phyloP scores from a whole-genome alignment of 164 flowering plant genomes.

The Piper betle region DNA sequence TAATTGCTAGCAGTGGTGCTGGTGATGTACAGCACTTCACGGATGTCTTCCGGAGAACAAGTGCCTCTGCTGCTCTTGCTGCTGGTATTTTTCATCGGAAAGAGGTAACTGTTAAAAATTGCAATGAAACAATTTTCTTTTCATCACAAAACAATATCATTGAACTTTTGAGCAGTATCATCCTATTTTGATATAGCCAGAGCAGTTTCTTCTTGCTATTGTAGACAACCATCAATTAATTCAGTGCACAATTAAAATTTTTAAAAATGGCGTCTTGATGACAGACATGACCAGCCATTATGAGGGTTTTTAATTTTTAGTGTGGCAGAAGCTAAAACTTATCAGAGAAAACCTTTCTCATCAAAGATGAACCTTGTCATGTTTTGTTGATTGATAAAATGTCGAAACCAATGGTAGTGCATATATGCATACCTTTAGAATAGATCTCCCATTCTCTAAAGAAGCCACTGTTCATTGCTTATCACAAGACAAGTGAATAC shows the following conservation, averaged over 20 bases:
- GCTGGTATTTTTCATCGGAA: conserved; percentile 96
- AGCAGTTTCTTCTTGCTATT: too few species aligned
- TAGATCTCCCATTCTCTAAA: too few species aligned
- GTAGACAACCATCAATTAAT: too few species aligned
- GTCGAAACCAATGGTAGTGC: too few species aligned
- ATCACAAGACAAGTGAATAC: too few species aligned
- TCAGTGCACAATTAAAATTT: background rate
- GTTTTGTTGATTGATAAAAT: background rate
- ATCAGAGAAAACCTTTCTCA: background rate
- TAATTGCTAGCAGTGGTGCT: conserved; percentile 98
- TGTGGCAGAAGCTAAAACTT: background rate
- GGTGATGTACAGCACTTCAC: conserved; percentile 80
- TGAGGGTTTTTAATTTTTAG: background rate
- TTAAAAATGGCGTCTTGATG: background rate
- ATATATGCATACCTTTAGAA: too few species aligned
- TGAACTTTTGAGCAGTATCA: too few species aligned
- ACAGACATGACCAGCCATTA: background rate
- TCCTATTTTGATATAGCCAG: too few species aligned
- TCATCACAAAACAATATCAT: background rate
- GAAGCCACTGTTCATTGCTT: too few species aligned
- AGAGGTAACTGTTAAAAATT: conserved; percentile 40
- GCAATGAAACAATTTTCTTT: background rate
- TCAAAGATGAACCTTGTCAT: too few species aligned
- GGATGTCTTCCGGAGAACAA: conserved; percentile 71
- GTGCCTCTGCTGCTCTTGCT: conserved; percentile 98